Evolutionary conservation across 2,329 filamentous ascomycete species (phyloP), one percentile per base, ranked within the genome.

Genomic region (Huntiella savannae): DNA sequence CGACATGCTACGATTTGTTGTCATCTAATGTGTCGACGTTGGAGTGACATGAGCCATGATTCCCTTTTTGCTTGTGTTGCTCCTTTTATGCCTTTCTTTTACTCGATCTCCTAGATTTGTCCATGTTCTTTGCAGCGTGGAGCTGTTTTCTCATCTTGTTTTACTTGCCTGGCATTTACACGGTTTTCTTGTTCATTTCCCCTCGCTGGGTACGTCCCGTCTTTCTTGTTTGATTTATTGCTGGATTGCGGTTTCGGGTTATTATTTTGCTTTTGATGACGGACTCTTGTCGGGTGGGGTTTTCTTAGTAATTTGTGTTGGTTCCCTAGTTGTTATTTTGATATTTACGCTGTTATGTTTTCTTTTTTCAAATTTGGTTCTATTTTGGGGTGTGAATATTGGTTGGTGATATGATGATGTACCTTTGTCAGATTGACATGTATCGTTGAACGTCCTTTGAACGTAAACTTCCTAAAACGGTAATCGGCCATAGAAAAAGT

Each of bases 281-380:
- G 37, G 4, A 19, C 12, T 4, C 40, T 46, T 8, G 17, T 33
- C 11, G 22, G 22, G 22, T 28, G 22, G 6, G 22, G 22, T 28
- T 28, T 28, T 28, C 22, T 28, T 28, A 28, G 22, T 28, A 28
- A 10, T 28, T 28, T 28, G 22, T 28, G 22, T 28, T 28, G 22
- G 22, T 28, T 28, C 22, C 35, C 38, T 36, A 36, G 13, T 38
- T 45, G 11, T 38, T 38, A 12, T 35, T 43, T 22, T 19, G 33
- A 16, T 43, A 33, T 43, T 33, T 43, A 33, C 17, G 12, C 17
- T 33, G 22, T 43, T 33, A 22, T 33, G 13, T 33, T 33, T 43
- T 55, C 55, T 52, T 52, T 56, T 53, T 51, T 55, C 51, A 10
- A 38, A 13, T 32, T 15, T 32, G 12, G 16, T 35, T 34, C 19